phyloP scores from a whole-genome alignment of 352 stramenopile genomes.

The Sclerospora graminicola region DNA sequence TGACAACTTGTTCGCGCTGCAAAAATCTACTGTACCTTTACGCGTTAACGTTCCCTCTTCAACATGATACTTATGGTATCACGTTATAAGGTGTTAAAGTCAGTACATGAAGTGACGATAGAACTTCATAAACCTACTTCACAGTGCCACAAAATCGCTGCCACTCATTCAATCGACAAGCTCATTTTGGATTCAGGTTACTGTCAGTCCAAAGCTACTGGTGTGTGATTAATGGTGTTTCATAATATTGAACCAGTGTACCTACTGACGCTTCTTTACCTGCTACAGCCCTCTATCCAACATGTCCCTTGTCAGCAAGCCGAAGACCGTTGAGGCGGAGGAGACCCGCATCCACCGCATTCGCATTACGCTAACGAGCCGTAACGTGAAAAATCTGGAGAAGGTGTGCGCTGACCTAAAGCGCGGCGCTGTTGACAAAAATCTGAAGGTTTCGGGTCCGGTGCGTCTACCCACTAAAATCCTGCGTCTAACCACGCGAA shows the following conservation, averaged over 20 bases:
- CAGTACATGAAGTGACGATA: neutral
- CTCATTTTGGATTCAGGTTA: constrained; percentile 88
- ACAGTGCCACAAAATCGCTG: constrained; percentile 7
- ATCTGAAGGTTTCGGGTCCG: constrained; percentile 96
- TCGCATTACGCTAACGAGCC: constrained; percentile 98
- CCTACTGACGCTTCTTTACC: constrained; percentile 9
- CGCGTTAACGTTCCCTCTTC: neutral
- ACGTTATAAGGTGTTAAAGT: constrained; percentile 2
- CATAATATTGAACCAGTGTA: neutral
- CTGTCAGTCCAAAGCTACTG: constrained; percentile 76
- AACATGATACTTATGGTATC: neutral
- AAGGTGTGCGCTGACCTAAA: constrained; percentile 99
- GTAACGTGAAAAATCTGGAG: constrained; percentile 99
- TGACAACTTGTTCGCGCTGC: neutral
- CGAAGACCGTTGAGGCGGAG: constrained; percentile 78
- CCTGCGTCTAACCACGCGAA: constrained; percentile 97
- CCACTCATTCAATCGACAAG: constrained; percentile 14
- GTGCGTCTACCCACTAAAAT: constrained; percentile 99
- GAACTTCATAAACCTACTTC: constrained; percentile 3
- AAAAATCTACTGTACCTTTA: too few species aligned
- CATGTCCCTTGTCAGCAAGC: constrained; percentile 84
- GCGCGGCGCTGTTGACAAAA: constrained; percentile 95
- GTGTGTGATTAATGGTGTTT: constrained; percentile 23
- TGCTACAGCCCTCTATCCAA: constrained; percentile 77
- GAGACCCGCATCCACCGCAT: constrained; percentile 92